These are phyloP conservation scores for Tephrocybe sp. DNA, from an alignment of 768 basidiomycete genomes.

Conservation along the genomic window DNA sequence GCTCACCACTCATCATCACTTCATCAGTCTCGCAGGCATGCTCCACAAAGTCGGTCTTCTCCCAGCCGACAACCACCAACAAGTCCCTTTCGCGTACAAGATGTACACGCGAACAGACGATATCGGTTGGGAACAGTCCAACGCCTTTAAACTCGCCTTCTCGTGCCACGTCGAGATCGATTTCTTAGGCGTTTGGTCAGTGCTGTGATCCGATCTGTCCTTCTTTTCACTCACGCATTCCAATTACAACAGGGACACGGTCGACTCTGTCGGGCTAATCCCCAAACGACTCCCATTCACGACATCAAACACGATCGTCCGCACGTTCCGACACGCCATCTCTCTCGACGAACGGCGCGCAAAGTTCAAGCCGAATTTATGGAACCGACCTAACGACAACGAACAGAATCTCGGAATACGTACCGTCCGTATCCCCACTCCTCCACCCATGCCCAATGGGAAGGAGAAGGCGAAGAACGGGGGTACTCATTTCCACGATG, in stretches of 20 bases:
- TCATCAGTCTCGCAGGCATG: slow-evolving; percentile 48
- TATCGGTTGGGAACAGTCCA: slow-evolving; percentile 44
- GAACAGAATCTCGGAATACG: slow-evolving; percentile 28
- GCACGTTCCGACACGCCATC: slow-evolving; percentile 61
- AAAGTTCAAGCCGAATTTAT: slow-evolving; percentile 56
- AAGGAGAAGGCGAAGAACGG: slow-evolving; percentile 1
- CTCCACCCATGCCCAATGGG: neutral
- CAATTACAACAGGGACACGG: slow-evolving; percentile 54
- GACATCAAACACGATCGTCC: slow-evolving; percentile 51
- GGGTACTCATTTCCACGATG: neutral
- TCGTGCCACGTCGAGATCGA: slow-evolving; percentile 52
- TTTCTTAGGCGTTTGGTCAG: slow-evolving; percentile 57
- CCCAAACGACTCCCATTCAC: slow-evolving; percentile 56
- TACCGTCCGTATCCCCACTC: neutral
- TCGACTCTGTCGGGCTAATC: slow-evolving; percentile 59
- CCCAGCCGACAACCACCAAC: slow-evolving; percentile 46
- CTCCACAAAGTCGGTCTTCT: slow-evolving; percentile 50
- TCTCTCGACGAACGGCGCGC: slow-evolving; percentile 61
- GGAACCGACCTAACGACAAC: slow-evolving; percentile 35
- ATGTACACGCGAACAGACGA: slow-evolving; percentile 56
- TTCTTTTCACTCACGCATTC: neutral
- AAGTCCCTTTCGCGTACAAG: slow-evolving; percentile 62
- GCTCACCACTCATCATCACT: neutral
- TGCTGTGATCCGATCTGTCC: neutral
- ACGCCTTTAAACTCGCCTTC: slow-evolving; percentile 56